Evolutionary conservation across 176 grass and related monocot species (phyloP).

Genomic region (barley (Hordeum vulgare)): DNA sequence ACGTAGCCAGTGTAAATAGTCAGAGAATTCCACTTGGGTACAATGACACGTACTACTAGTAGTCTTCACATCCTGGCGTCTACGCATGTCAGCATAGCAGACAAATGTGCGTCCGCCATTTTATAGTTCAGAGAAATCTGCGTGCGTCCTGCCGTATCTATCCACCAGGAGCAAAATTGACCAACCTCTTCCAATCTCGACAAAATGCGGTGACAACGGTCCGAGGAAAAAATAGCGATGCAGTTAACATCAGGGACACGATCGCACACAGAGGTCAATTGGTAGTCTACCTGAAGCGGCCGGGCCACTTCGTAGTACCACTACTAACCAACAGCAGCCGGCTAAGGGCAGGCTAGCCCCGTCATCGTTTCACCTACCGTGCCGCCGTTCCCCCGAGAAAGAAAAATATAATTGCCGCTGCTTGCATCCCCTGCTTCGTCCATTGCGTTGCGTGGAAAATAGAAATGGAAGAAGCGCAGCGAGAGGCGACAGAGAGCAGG

Average conservation of each 20-base stretch:
- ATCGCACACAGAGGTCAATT: neutral
- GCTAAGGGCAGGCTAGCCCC: too few relatives aligned
- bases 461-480: too few relatives aligned
- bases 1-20: neutral
- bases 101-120: neutral
- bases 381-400: too few relatives aligned
- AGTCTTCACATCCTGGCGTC: neutral
- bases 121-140: neutral
- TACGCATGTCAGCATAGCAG: neutral
- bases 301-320: neutral
- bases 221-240: neutral
- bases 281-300: neutral
- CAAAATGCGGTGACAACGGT: neutral
- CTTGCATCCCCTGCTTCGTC: neutral
- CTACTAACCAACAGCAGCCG: too few relatives aligned
- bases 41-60: too few relatives aligned
- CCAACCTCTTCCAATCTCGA: neutral
- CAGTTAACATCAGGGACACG: neutral
- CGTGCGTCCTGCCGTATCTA: neutral
- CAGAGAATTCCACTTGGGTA: neutral
- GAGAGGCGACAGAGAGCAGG: neutral
- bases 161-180: neutral
- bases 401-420: too few relatives aligned
- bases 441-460: neutral
- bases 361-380: conserved; percentile 11